Conservation (phyloP, 2,329 filamentous ascomycete species). For the Ophiostoma ulmi region DNA sequence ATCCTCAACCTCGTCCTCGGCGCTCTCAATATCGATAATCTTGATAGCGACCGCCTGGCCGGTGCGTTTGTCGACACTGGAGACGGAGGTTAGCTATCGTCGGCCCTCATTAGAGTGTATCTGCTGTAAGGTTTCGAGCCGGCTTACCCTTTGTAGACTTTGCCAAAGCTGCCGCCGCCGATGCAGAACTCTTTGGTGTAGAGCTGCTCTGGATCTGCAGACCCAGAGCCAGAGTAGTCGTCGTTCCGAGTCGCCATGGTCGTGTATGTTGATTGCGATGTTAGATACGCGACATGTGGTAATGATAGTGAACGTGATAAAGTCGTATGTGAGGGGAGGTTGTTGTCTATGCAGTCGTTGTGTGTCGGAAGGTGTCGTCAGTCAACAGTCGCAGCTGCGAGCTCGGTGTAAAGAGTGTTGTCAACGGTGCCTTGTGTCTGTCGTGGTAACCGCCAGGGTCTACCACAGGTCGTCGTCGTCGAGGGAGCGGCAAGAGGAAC, state of each 20-base stretch:
- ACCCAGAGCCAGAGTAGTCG: constrained; percentile 44
- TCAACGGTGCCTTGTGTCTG: neutral
- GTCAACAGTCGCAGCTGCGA: neutral
- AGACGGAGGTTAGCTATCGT: constrained; percentile 21
- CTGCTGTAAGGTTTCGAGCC: neutral
- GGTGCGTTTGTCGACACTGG: constrained; percentile 82
- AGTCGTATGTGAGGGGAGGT: neutral
- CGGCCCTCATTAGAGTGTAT: neutral
- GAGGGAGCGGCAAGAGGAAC: neutral
- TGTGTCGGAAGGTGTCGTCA: neutral
- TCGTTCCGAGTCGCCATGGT: constrained; percentile 23
- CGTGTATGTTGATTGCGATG: neutral
- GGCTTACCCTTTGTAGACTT: constrained; percentile 90
- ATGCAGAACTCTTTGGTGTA: constrained; percentile 93
- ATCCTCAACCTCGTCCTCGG: constrained; percentile 98
- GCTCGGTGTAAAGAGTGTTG: neutral
- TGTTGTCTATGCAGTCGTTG: neutral
- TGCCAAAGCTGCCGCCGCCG: constrained; percentile 94
- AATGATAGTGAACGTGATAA: neutral
- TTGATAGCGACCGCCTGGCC: constrained; percentile 97
- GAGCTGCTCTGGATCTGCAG: constrained; percentile 77
- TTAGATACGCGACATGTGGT: neutral
- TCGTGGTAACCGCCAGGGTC: constrained; percentile 8
- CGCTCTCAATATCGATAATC: constrained; percentile 97
- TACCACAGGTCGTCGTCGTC: neutral